A percentile compares a stretch with the other conserved stretches of the same genome.
Conservation (phyloP, 1,139 yeast genomes). For the Groenewaldozyma auringiensis region DNA sequence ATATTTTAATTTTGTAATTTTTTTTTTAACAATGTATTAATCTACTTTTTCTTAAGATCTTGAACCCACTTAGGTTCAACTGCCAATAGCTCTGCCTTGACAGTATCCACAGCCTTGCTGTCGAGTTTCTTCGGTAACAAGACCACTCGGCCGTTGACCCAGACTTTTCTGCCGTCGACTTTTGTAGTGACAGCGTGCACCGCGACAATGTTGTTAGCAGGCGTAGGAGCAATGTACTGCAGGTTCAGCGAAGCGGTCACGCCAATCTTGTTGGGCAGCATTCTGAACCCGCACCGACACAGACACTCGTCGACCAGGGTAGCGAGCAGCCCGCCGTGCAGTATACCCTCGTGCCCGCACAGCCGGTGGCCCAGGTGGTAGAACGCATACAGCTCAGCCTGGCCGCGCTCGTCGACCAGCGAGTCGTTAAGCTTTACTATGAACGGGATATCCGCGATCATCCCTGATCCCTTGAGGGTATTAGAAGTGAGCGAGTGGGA, state of each 20-base stretch:
- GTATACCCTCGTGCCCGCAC: conserved; percentile 60
- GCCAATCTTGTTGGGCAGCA: conserved; percentile 78
- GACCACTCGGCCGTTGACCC: conserved; percentile 48
- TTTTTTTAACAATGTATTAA: background rate
- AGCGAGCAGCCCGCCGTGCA: conserved; percentile 83
- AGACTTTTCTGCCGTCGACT: conserved; percentile 71
- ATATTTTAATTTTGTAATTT: conserved; percentile 1
- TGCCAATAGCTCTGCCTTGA: conserved; percentile 28
- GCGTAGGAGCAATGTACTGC: conserved; percentile 56
- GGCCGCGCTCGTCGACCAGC: conserved; percentile 14
- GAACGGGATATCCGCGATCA: conserved; percentile 29
- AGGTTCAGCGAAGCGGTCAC: conserved; percentile 77
- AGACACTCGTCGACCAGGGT: conserved; percentile 81
- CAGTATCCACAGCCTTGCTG: conserved; percentile 17
- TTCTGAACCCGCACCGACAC: conserved; percentile 79
- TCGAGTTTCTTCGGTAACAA: conserved; percentile 13
- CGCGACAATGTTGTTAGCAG: conserved; percentile 59
- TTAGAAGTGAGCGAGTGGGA: conserved; percentile 29
- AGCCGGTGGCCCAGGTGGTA: conserved; percentile 64
- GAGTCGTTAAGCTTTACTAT: conserved; percentile 22
- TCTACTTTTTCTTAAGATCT: conserved; percentile 14
- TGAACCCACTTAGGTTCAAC: conserved; percentile 31
- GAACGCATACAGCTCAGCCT: conserved; percentile 32
- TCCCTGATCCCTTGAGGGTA: conserved; percentile 25
- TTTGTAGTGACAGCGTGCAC: conserved; percentile 61